Evolutionary conservation across 2,329 filamentous ascomycete species (phyloP).

Genomic region (Neophaeococcomyces mojaviensis): DNA sequence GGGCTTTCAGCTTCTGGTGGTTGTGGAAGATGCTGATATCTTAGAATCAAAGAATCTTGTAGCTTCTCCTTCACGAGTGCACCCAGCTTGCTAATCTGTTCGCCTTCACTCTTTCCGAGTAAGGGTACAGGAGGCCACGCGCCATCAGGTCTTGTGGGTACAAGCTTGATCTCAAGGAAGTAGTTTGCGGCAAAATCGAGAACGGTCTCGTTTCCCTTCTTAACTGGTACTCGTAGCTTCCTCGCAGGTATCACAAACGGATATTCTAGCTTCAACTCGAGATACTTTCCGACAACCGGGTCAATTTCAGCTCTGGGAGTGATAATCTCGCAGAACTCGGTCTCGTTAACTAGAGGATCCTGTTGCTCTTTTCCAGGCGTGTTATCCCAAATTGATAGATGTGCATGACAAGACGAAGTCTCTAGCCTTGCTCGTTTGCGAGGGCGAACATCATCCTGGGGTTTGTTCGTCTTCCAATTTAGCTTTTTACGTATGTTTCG

Average conservation of each 20-base stretch:
- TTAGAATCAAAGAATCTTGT: slow-evolving; percentile 19
- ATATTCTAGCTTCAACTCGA: slow-evolving; percentile 18
- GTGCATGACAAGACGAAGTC: slow-evolving; percentile 5
- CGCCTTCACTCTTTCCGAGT: slow-evolving; percentile 21
- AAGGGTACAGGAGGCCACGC: slow-evolving; percentile 22
- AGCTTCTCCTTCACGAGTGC: slow-evolving; percentile 12
- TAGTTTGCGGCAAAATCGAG: slow-evolving; percentile 19
- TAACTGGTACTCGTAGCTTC: slow-evolving; percentile 15
- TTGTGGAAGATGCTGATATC: slow-evolving; percentile 19
- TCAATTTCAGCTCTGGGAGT: slow-evolving; percentile 9
- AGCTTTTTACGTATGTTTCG: slow-evolving; percentile 13
- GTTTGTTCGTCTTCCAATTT: slow-evolving; percentile 8
- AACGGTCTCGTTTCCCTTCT: slow-evolving; percentile 4
- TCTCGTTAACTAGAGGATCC: slow-evolving; percentile 5
- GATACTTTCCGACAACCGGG: slow-evolving; percentile 12
- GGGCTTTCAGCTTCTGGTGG: slow-evolving; percentile 17
- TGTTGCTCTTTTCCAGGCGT: slow-evolving; percentile 1
- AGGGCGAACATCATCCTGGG: not conserved
- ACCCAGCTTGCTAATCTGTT: slow-evolving; percentile 5
- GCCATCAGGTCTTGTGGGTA: slow-evolving; percentile 13
- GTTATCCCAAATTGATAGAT: slow-evolving; percentile 13
- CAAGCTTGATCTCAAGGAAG: slow-evolving; percentile 24
- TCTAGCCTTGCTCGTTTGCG: slow-evolving; percentile 7
- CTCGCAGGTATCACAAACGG: slow-evolving; percentile 18
- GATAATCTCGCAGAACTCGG: slow-evolving; percentile 6